Percentiles rank a stretch among this genome's conserved stretches.
These are phyloP conservation scores for Kodamaea alishanica DNA, from an alignment of 1,139 yeast genomes.

Conservation along the genomic window DNA sequence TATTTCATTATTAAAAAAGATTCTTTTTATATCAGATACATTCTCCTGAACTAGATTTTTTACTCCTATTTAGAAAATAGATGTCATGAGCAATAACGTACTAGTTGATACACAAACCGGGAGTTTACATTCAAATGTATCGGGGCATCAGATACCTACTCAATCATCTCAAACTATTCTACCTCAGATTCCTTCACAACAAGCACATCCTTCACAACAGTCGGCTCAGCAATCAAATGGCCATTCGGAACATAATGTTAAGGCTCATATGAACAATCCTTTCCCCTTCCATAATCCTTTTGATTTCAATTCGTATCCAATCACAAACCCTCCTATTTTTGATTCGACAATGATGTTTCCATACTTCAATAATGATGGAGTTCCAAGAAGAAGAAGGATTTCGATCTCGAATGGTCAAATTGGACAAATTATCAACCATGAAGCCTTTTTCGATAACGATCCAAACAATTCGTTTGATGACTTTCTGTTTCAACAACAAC, in stretches of 20 bases:
- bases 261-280: slow-evolving; percentile 2
- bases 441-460: slow-evolving; percentile 35
- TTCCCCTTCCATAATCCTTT: slow-evolving; percentile 33
- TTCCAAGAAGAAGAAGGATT: slow-evolving; percentile 54
- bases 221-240: neutral
- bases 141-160: too few relatives aligned
- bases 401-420: slow-evolving; percentile 80
- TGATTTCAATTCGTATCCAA: slow-evolving; percentile 49
- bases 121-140: too few relatives aligned
- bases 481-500: slow-evolving; percentile 3
- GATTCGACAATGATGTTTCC: slow-evolving; percentile 50
- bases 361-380: slow-evolving; percentile 37
- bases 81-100: too few relatives aligned
- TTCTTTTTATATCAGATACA: too few relatives aligned
- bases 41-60: too few relatives aligned
- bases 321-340: slow-evolving; percentile 64
- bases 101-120: too few relatives aligned
- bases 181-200: too few relatives aligned
- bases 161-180: too few relatives aligned
- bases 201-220: neutral
- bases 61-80: too few relatives aligned
- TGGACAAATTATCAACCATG: slow-evolving; percentile 58
- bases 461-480: slow-evolving; percentile 14
- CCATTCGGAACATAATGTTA: neutral
- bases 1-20: too few relatives aligned